phyloP scores from a whole-genome alignment of 257 asterid species.

The Scutellaria barbata region DNA sequence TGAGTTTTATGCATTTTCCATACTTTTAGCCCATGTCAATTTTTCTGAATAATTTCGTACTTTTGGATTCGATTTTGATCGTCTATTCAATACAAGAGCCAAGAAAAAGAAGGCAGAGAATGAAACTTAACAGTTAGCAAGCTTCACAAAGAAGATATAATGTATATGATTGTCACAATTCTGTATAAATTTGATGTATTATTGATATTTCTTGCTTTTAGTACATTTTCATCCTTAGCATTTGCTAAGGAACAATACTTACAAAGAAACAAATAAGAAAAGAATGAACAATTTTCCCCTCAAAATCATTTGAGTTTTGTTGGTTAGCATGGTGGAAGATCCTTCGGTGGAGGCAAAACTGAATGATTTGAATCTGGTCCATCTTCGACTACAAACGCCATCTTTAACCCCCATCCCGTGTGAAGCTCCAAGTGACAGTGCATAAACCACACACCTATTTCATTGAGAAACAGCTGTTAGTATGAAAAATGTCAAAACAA shows the following conservation, averaged over 20 bases:
- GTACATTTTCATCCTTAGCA: conserved; percentile 27
- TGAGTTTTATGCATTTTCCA: background rate
- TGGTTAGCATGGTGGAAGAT: conserved; percentile 45
- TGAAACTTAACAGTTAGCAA: too few relatives aligned
- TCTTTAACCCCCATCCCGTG: conserved; percentile 46
- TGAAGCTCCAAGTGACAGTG: conserved; percentile 52
- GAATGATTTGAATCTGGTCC: conserved; percentile 36
- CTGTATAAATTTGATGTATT: background rate
- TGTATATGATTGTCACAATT: background rate
- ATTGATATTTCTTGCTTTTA: background rate
- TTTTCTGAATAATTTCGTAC: background rate
- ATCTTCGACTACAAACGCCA: conserved; percentile 45
- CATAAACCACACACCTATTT: conserved; percentile 46
- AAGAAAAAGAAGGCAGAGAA: background rate
- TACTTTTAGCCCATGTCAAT: background rate
- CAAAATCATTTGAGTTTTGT: conserved; percentile 5
- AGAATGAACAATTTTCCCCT: conserved; percentile 14
- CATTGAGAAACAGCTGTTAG: background rate
- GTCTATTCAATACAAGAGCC: too few relatives aligned
- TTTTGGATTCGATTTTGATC: background rate
- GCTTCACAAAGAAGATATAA: too few relatives aligned
- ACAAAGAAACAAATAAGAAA: background rate
- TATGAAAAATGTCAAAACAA: background rate
- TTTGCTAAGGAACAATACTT: conserved; percentile 26
- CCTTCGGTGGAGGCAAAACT: conserved; percentile 47